Evolutionary conservation across 805 yeast species (phyloP).

Genomic region (Saccharomyces jurei): DNA sequence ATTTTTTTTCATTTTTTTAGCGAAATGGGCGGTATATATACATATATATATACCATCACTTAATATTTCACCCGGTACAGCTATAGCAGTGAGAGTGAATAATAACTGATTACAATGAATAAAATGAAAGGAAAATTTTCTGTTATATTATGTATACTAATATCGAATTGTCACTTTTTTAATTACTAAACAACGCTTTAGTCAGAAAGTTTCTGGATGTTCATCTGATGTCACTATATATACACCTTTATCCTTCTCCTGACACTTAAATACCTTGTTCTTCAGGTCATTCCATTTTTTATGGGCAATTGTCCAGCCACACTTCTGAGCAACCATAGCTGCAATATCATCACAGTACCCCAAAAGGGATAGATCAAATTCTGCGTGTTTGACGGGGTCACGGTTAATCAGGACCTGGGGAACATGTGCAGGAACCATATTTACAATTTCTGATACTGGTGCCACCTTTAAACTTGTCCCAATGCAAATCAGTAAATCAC

Average conservation of each 20-base stretch:
- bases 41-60: no score
- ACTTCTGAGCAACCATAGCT: constrained; percentile 47
- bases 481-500: constrained; percentile 76
- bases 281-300: constrained; percentile 34
- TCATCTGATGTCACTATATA: constrained; percentile 20
- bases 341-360: constrained; percentile 84
- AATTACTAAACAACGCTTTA: background rate
- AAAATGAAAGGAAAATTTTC: background rate
- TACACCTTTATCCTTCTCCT: constrained; percentile 25
- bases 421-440: constrained; percentile 52
- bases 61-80: background rate
- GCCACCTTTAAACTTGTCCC: constrained; percentile 93
- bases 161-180: background rate
- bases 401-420: constrained; percentile 78
- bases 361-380: constrained; percentile 67
- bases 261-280: constrained; percentile 14
- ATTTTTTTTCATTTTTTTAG: background rate
- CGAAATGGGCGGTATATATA: background rate
- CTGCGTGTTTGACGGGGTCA: constrained; percentile 66
- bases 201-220: background rate
- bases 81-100: background rate
- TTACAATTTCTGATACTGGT: constrained; percentile 82
- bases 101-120: background rate
- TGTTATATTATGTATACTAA: background rate
- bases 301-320: constrained; percentile 58